These are phyloP conservation scores for Polygonum aviculare DNA, from an alignment of 148 eudicot genomes.

Conservation along the genomic window DNA sequence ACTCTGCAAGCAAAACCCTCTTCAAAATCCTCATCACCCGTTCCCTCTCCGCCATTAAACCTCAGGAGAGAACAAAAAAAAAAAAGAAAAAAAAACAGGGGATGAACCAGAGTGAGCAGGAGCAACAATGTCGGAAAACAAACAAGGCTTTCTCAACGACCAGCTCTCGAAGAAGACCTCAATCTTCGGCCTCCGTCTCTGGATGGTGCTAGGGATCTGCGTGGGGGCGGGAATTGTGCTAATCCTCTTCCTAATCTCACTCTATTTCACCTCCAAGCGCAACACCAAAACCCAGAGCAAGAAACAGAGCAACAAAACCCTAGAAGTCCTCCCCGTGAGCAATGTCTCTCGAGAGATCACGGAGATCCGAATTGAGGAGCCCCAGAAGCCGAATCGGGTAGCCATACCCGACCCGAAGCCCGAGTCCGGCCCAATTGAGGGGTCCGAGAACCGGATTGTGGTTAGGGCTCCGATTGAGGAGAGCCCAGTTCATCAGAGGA, in stretches of 20 bases:
- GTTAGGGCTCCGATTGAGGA: conserved; percentile 19
- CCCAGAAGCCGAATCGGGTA: conserved; percentile 13
- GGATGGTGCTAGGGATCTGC: conserved; percentile 63
- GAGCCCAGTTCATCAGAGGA: conserved; percentile 23
- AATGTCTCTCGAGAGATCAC: conserved; percentile 56
- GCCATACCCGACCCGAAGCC: conserved; percentile 18
- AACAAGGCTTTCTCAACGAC: conserved; percentile 33
- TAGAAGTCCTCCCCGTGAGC: not conserved
- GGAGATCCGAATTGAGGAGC: conserved; percentile 37
- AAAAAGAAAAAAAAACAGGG: not conserved
- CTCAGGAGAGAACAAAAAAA: not conserved
- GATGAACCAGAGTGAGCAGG: not conserved
- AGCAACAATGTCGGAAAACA: conserved; percentile 28
- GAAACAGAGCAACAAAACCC: not conserved
- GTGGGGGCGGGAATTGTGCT: conserved; percentile 56
- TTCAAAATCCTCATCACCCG: not conserved
- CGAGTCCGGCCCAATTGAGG: conserved; percentile 21
- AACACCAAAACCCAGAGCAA: conserved; percentile 11
- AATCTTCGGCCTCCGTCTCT: conserved; percentile 54
- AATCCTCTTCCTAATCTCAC: conserved; percentile 48
- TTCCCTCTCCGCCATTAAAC: not conserved
- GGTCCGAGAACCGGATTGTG: conserved; percentile 12
- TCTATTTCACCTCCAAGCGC: conserved; percentile 53
- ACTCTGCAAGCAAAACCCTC: not conserved
- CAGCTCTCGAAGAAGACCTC: conserved; percentile 50